phyloP scores from a whole-genome alignment of 2,329 filamentous ascomycete genomes.

The Incumbomyces delicatus region DNA sequence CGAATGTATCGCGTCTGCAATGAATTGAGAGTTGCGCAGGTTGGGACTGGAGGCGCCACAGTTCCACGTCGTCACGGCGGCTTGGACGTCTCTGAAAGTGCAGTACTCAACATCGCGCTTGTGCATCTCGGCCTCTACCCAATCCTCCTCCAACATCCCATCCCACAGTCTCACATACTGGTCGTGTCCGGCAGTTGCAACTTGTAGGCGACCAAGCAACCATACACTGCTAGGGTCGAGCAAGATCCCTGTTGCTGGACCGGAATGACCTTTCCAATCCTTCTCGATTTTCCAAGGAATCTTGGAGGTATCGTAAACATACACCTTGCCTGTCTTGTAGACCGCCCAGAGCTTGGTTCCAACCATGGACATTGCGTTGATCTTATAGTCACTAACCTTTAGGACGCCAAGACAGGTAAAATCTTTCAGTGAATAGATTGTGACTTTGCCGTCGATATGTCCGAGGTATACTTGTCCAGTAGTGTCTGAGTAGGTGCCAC shows the following conservation, averaged over 20 bases:
- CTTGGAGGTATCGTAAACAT: conserved; percentile 74
- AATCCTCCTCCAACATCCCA: conserved; percentile 84
- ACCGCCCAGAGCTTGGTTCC: conserved; percentile 83
- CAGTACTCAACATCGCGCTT: conserved; percentile 73
- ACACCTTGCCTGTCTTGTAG: conserved; percentile 88
- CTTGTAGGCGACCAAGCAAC: conserved; percentile 72
- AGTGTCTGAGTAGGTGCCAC: conserved; percentile 65
- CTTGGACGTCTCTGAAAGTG: conserved; percentile 69
- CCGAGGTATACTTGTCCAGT: conserved; percentile 79
- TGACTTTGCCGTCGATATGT: conserved; percentile 87
- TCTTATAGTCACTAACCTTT: conserved; percentile 88
- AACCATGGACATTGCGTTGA: conserved; percentile 73
- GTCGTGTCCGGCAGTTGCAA: conserved; percentile 79
- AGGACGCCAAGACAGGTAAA: conserved; percentile 70
- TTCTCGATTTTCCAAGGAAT: conserved; percentile 87
- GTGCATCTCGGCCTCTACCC: conserved; percentile 87
- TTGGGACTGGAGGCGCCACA: conserved; percentile 90
- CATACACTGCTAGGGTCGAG: conserved; percentile 76
- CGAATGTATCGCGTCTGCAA: conserved; percentile 67
- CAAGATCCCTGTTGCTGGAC: conserved; percentile 66
- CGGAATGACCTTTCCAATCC: conserved; percentile 86
- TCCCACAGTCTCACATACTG: conserved; percentile 83
- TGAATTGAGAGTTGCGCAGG: conserved; percentile 65
- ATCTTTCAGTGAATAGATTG: conserved; percentile 73
- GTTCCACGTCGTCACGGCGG: conserved; percentile 88